phyloP scores from a whole-genome alignment of 73 alveolate species.

The Tetrahymena malaccensis region DNA sequence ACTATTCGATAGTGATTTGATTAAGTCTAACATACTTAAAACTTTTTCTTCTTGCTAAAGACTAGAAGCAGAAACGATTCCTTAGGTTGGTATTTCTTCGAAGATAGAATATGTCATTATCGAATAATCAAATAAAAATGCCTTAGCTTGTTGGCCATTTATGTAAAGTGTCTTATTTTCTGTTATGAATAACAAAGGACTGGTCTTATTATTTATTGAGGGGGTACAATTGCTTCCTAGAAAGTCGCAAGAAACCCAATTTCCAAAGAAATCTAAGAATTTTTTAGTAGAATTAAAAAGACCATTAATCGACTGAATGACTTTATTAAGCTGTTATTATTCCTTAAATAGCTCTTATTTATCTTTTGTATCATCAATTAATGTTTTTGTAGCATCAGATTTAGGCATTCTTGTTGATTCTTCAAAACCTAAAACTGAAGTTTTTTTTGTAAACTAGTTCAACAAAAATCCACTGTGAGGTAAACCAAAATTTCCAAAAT shows the following conservation, averaged over 20 bases:
- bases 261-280: neutral
- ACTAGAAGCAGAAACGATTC: neutral
- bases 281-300: neutral
- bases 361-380: neutral
- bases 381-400: neutral
- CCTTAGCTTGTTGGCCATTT: neutral
- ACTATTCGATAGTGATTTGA: neutral
- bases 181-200: neutral
- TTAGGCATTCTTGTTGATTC: neutral
- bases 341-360: neutral
- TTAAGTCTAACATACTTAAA: neutral
- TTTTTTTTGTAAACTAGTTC: neutral
- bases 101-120: neutral
- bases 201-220: neutral
- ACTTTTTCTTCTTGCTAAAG: neutral
- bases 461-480: neutral
- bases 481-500: neutral
- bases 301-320: neutral
- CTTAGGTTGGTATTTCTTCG: neutral
- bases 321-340: neutral
- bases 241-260: neutral
- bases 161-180: neutral
- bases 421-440: neutral
- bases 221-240: neutral
- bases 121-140: neutral